phyloP scores from a whole-genome alignment of 2,329 filamentous ascomycete genomes.

The Allantophomopsis cytisporea region DNA sequence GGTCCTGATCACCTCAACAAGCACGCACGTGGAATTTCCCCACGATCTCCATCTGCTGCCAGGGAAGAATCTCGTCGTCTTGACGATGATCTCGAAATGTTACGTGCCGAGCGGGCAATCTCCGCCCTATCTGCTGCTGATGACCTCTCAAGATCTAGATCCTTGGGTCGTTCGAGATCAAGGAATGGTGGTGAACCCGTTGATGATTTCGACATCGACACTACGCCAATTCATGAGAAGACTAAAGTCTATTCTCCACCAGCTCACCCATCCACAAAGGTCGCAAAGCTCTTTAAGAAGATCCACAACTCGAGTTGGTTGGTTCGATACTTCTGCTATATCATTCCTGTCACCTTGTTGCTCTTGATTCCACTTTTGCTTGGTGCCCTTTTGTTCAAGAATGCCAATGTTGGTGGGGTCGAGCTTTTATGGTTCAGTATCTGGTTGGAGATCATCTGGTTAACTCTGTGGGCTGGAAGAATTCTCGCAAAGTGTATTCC shows the following conservation, averaged over 20 bases:
- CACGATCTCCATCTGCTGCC: constrained; percentile 35
- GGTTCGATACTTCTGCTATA: constrained; percentile 59
- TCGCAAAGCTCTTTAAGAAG: constrained; percentile 51
- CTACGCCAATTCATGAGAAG: constrained; percentile 56
- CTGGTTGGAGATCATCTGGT: constrained; percentile 90
- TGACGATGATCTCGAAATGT: constrained; percentile 51
- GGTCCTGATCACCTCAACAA: constrained; percentile 11
- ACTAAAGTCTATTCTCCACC: constrained; percentile 51
- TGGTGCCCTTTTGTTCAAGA: constrained; percentile 42
- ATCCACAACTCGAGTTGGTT: constrained; percentile 52
- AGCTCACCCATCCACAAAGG: constrained; percentile 42
- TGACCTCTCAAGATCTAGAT: constrained; percentile 21
- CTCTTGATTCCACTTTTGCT: constrained; percentile 56
- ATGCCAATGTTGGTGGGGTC: constrained; percentile 59
- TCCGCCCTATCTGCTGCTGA: constrained; percentile 12
- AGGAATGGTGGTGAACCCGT: constrained; percentile 40
- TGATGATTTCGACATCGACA: constrained; percentile 37
- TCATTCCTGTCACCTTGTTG: constrained; percentile 47
- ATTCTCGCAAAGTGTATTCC: constrained; percentile 53
- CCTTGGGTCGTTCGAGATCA: constrained; percentile 21
- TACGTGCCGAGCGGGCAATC: constrained; percentile 49
- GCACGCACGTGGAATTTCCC: constrained; percentile 9
- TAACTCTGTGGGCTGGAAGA: constrained; percentile 68
- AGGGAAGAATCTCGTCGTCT: constrained; percentile 46
- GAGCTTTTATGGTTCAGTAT: constrained; percentile 82